Evolutionary conservation across 2,329 filamentous ascomycete genomes (phyloP), one percentile per base, ranked within the genome.

Genomic region (Diaporthe aspalathi): DNA sequence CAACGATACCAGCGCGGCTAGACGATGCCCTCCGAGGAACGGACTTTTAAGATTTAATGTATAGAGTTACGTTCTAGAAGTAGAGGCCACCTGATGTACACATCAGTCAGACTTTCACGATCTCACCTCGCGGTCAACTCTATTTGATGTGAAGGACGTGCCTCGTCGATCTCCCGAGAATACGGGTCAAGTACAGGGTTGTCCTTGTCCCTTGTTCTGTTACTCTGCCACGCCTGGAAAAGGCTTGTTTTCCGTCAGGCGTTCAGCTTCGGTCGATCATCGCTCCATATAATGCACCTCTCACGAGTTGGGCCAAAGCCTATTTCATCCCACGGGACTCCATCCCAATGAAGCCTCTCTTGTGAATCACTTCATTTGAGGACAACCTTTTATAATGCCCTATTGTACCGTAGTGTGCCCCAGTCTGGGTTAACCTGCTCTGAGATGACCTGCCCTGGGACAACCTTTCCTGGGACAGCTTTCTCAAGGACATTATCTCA

Each of bases 161-260:
- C 35, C 66, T 50, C n/a, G 52, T 24, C 43, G 43, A 68, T 60
- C 66, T 68, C 53, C 66, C 66, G 53, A 50, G 29, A 50, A 16
- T 29, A 60, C 50, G 29, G 66, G 32, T n/a, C 60, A 5, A n/a
- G 9, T 12, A 29, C 45, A 49, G 66, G 66, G 54, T 50, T 29
- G 20, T 20, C 66, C 66, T 50, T 57, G 65, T 24, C 22, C 43
- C 29, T 20, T 11, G 16, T 35, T 49, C 40, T 9, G 32, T 8
- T 9, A 47, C 16, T 16, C 35, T 43, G 22, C 14, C 35, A 29
- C 14, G 22, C 16, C 24, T 32, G 40, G 11, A 45, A 11, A 24
- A n/a, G 38, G 56, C 38, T 62, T 62, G 17, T n/a, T 45, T 32
- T 47, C 56, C 56, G 45, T 24, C 24, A n/a, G 24, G 24, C 38